Evolutionary conservation across 352 stramenopile species (phyloP), one percentile per base, ranked within the genome.

Genomic region (Globisporangium solare): DNA sequence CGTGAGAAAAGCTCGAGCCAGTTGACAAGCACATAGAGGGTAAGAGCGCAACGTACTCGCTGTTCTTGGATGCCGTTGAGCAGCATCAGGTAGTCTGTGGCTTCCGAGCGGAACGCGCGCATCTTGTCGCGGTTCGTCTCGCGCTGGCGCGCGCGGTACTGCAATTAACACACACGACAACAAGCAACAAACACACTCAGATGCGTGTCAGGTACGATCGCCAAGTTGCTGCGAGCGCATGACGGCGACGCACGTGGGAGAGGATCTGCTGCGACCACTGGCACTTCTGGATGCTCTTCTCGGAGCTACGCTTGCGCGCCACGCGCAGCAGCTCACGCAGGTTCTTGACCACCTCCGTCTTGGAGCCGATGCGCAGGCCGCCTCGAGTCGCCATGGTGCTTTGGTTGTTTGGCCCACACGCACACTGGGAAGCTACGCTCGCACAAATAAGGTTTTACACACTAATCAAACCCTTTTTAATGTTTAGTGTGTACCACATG

Each of bases 321-420:
- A 92, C 67, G 24, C 80, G 81, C 63, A 94, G 66, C 58, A 94
- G 64, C 49, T 74, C 67, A 50, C 84, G 84, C 60, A 94, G 62
- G 58, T 75, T 88, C 69, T 88, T 91, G 48, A 94, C 57, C 58
- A 88, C 81, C 22, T 92, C 81, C 17, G 70, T 42, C 79, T 94
- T 94, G 54, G 84, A 88, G 62, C 84, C 84, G 58, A 94, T 85
- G 54, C 82, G 83, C 60, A 88, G 53, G 24, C 79, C 81, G 14
- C 77, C 57, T 49, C 57, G 51, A 31, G 57, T 69, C 58, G 74
- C 79, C 80, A 93, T 92, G 32, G 40, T 69, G 43, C n/a, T 43
- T 50, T 39, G 51, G 24, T 41, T 47, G 40, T 47, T 10, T n/a
- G 8, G 47, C 22, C 12, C 27, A 48, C 18, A 24, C 18, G n/a